Conservation (phyloP, 257 asterid genomes). For the Solanum etuberosum region DNA sequence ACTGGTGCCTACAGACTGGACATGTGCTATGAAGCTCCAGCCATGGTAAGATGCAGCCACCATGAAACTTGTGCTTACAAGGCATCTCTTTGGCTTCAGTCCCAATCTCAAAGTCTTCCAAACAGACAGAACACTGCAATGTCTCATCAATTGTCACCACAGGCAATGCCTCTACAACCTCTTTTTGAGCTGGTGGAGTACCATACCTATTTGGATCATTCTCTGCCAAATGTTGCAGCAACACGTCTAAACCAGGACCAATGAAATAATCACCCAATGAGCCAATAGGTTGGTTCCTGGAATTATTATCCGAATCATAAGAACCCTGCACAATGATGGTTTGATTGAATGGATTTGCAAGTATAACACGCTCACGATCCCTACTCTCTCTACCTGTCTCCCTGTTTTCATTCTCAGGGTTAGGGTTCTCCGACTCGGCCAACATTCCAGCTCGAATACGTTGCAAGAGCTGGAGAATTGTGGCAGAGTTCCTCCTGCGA, state of each 20-base stretch:
- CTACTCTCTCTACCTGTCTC: constrained; percentile 17
- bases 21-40: constrained; percentile 86
- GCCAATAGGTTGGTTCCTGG: constrained; percentile 38
- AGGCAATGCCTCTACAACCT: constrained; percentile 65
- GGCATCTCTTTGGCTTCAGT: constrained; percentile 70
- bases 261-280: constrained; percentile 68
- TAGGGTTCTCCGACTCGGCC: constrained; percentile 25
- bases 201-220: constrained; percentile 73
- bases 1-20: constrained; percentile 68
- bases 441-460: constrained; percentile 47
- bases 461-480: constrained; percentile 64
- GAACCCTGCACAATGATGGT: constrained; percentile 51
- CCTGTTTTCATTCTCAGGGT: constrained; percentile 7
- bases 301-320: constrained; percentile 8
- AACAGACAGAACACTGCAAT: constrained; percentile 58
- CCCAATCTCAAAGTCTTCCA: constrained; percentile 76
- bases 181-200: constrained; percentile 72
- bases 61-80: constrained; percentile 72
- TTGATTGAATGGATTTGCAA: constrained; percentile 66
- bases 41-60: constrained; percentile 73
- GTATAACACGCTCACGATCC: constrained; percentile 35
- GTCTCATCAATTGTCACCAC: constrained; percentile 32
- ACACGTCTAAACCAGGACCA: constrained; percentile 64
- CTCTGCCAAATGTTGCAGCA: constrained; percentile 79
- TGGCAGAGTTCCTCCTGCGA: constrained; percentile 57